Evolutionary conservation across 2,329 filamentous ascomycete species (phyloP).

Genomic region (Penicillium sp.): DNA sequence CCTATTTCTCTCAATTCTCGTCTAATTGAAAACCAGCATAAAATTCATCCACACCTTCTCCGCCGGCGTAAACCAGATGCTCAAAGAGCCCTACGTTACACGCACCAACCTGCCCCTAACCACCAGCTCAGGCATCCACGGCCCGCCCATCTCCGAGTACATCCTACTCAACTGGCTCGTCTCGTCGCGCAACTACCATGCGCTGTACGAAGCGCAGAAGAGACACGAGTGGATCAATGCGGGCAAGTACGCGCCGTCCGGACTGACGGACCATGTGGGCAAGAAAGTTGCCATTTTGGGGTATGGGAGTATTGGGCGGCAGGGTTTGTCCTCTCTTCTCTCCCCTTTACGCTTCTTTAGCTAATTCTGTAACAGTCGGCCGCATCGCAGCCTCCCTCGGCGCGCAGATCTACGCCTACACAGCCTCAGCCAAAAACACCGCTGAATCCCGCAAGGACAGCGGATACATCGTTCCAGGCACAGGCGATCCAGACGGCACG

Average conservation of each 20-base stretch:
- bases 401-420: constrained; percentile 71
- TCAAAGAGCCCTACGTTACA: constrained; percentile 51
- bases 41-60: constrained; percentile 56
- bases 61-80: constrained; percentile 55
- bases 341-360: background rate
- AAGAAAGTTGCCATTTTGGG: constrained; percentile 58
- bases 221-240: constrained; percentile 47
- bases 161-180: constrained; percentile 59
- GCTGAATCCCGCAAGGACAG: constrained; percentile 61
- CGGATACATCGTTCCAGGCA: constrained; percentile 65
- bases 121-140: constrained; percentile 55
- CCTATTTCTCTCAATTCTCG: background rate
- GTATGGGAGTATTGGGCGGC: constrained; percentile 60
- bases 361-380: no score
- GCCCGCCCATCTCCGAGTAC: constrained; percentile 65
- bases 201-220: constrained; percentile 57
- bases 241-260: background rate
- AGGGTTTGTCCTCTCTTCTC: constrained; percentile 40
- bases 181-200: constrained; percentile 53
- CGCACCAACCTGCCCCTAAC: constrained; percentile 52
- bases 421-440: constrained; percentile 64
- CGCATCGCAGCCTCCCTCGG: constrained; percentile 62
- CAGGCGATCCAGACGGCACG: constrained; percentile 56
- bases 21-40: constrained; percentile 22
- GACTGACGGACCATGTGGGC: constrained; percentile 50